Conservation (phyloP, 2,329 filamentous ascomycete genomes). For the Aschersonia sp. region DNA sequence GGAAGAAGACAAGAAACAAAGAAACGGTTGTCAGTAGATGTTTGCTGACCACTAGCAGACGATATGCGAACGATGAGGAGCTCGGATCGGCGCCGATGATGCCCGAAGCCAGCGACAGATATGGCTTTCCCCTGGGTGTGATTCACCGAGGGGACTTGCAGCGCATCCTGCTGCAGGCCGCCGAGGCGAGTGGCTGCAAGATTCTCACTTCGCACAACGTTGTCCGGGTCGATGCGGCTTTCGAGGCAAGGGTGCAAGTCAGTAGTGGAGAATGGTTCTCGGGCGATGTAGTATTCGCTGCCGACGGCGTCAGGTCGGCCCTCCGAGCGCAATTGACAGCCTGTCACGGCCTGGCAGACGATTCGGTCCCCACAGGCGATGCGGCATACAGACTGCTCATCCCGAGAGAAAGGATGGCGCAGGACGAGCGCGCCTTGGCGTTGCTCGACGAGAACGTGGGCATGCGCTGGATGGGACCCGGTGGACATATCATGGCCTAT, state of each 20-base stretch:
- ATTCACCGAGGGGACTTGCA: conserved; percentile 18
- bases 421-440: conserved; percentile 49
- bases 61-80: conserved; percentile 12
- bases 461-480: conserved; percentile 50
- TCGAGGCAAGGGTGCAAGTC: conserved; percentile 23
- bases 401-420: conserved; percentile 40
- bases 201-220: conserved; percentile 31
- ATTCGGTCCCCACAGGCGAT: conserved; percentile 26
- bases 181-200: conserved; percentile 21
- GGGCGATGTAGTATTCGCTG: conserved; percentile 19
- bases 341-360: neutral
- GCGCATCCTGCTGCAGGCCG: conserved; percentile 44
- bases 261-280: conserved; percentile 27
- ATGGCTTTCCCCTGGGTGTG: conserved; percentile 10
- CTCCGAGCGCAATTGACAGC: conserved; percentile 35
- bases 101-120: conserved; percentile 7
- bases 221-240: conserved; percentile 10
- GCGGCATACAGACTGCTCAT: conserved; percentile 40
- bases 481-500: conserved; percentile 54
- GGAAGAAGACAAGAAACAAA: no score
- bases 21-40: no score
- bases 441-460: conserved; percentile 42
- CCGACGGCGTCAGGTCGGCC: conserved; percentile 40
- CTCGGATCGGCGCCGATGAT: conserved; percentile 9
- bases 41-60: conserved; percentile 3